phyloP scores from a whole-genome alignment of 768 basidiomycete genomes.

The Mycena haematopus region DNA sequence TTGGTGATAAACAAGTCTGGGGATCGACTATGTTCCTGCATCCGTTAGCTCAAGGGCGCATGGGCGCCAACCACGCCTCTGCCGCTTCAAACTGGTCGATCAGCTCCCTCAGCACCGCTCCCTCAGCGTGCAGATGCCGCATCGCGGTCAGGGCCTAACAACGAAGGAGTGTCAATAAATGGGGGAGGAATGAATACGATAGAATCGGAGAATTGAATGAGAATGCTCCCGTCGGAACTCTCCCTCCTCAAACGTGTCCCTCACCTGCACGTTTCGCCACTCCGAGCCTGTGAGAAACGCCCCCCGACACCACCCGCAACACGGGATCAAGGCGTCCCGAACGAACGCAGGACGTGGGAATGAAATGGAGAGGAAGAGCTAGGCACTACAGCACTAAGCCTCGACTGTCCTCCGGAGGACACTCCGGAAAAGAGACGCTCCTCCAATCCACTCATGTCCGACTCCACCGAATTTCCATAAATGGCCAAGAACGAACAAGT shows the following conservation, averaged over 20 bases:
- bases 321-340: not conserved
- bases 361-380: constrained; percentile 1
- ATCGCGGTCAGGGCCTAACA: constrained; percentile 83
- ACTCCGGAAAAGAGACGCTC: not conserved
- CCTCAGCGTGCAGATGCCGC: constrained; percentile 85
- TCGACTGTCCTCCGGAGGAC: not conserved
- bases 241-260: not conserved
- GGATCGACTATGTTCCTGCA: no score
- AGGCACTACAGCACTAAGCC: not conserved
- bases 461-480: not conserved
- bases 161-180: constrained; percentile 33
- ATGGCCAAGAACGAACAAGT: not conserved
- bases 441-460: not conserved
- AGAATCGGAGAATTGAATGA: not conserved
- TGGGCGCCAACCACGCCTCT: constrained; percentile 91
- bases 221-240: not conserved
- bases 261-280: not conserved
- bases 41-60: constrained; percentile 70
- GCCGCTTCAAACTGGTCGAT: constrained; percentile 97
- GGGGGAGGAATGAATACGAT: not conserved
- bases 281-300: not conserved
- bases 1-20: not conserved
- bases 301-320: not conserved
- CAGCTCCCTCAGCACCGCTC: constrained; percentile 81
- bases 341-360: not conserved